phyloP scores from a whole-genome alignment of 2,329 filamentous ascomycete genomes.

The Diplodia scrobiculata region DNA sequence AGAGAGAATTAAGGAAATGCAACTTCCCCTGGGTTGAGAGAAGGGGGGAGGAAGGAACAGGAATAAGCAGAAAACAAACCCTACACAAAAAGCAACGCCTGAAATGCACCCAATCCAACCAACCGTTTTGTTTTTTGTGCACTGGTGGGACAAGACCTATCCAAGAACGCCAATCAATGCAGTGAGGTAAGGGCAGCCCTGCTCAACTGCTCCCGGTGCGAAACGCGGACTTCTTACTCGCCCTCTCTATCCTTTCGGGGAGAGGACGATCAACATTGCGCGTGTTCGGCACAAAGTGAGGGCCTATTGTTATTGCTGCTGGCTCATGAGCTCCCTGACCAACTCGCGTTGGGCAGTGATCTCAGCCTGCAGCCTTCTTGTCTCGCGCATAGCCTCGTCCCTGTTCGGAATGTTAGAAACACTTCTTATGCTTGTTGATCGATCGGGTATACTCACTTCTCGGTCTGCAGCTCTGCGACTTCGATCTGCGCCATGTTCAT shows the following conservation, averaged over 20 bases:
- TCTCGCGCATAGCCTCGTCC: conserved; percentile 73
- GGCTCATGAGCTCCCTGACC: conserved; percentile 54
- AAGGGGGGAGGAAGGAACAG: neutral
- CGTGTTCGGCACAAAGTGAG: neutral
- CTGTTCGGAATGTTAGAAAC: conserved; percentile 40
- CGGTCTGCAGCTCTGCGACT: conserved; percentile 74
- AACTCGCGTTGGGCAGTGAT: conserved; percentile 66
- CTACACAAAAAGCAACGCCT: conserved; percentile 7
- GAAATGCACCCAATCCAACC: conserved; percentile 20
- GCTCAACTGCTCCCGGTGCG: neutral
- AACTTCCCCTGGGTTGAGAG: neutral
- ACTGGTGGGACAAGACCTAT: conserved; percentile 18
- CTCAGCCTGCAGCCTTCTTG: conserved; percentile 67
- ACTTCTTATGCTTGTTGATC: neutral
- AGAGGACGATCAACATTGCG: neutral
- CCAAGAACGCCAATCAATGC: conserved; percentile 26
- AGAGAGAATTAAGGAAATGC: conserved; percentile 6
- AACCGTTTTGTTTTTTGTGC: conserved; percentile 17
- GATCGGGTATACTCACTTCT: conserved; percentile 51
- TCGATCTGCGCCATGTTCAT: conserved; percentile 85
- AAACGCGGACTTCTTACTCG: neutral
- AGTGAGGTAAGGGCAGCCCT: conserved; percentile 19
- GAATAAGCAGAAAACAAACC: neutral
- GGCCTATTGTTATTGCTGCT: neutral
- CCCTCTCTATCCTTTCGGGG: neutral